These are phyloP conservation scores for Trichoderma asperellum DNA, from an alignment of 2,329 filamentous ascomycete genomes.

Conservation along the genomic window DNA sequence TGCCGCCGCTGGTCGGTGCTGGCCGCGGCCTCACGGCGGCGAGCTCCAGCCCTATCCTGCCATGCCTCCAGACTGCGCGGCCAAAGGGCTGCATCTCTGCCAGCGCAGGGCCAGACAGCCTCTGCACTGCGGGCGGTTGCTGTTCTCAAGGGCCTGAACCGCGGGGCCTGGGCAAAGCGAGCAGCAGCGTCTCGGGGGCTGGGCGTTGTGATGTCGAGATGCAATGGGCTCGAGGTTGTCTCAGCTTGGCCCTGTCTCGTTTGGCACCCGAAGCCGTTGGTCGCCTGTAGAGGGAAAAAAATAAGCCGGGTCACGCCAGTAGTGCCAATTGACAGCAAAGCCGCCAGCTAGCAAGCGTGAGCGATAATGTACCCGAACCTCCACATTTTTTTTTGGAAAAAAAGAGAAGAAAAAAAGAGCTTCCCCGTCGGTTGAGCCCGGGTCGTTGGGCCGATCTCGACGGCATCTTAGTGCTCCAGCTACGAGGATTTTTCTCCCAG, in stretches of 20 bases:
- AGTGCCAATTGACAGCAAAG: not conserved
- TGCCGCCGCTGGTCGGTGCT: constrained; percentile 1
- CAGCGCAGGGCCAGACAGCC: constrained; percentile 28
- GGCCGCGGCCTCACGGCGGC: constrained; percentile 21
- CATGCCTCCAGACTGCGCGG: constrained; percentile 40
- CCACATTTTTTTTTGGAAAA: not conserved
- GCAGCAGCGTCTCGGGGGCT: not conserved
- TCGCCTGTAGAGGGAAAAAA: not conserved
- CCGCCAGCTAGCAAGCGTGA: not conserved
- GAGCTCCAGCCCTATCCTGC: constrained; percentile 35
- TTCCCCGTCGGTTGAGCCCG: constrained; percentile 19
- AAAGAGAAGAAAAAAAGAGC: not conserved
- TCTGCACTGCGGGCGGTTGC: constrained; percentile 17
- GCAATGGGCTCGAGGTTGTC: constrained; percentile 6
- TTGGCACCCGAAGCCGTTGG: constrained; percentile 21
- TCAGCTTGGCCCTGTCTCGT: constrained; percentile 5
- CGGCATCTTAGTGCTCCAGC: not conserved
- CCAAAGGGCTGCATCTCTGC: constrained; percentile 43
- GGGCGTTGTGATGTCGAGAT: not conserved
- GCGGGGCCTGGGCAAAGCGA: constrained; percentile 5
- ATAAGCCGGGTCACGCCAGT: not conserved
- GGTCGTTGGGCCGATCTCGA: constrained; percentile 28
- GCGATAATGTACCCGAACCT: not conserved
- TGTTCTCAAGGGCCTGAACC: constrained; percentile 15
- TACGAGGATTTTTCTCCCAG: not conserved